A percentile compares a stretch with the other conserved stretches of the same genome.
These are phyloP conservation scores for Fallopia convolvulus DNA, from an alignment of 148 eudicot species.

Conservation along the genomic window DNA sequence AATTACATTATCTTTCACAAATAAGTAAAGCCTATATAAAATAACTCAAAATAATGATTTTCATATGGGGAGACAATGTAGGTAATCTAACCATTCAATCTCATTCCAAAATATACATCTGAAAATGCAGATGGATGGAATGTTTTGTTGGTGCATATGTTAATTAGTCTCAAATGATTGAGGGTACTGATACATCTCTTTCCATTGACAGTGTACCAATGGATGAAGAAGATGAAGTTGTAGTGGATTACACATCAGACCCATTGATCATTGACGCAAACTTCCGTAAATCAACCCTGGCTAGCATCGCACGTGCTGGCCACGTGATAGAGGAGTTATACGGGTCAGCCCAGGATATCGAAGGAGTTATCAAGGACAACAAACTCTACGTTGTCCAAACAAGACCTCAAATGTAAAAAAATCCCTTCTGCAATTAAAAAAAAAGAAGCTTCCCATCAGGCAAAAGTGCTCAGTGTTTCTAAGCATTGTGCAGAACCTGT, in stretches of 20 bases:
- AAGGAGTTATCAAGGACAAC: conserved; percentile 91
- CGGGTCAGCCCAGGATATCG: conserved; percentile 94
- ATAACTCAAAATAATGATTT: no score
- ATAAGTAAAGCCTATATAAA: no score
- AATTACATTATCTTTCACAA: background rate
- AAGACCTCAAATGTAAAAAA: conserved; percentile 80
- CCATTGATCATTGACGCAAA: conserved; percentile 47
- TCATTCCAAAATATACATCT: background rate
- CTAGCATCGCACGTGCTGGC: conserved; percentile 77
- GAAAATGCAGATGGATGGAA: background rate
- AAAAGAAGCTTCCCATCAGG: background rate
- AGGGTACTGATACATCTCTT: background rate
- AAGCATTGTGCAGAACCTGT: conserved; percentile 10
- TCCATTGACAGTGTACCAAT: conserved; percentile 68
- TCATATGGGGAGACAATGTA: no score
- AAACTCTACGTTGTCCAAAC: conserved; percentile 92
- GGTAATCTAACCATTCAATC: no score
- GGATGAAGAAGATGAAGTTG: conserved; percentile 87
- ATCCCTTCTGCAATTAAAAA: background rate
- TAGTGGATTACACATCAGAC: conserved; percentile 78
- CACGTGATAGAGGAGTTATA: conserved; percentile 81
- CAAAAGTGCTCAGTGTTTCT: conserved; percentile 3
- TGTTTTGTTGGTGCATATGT: no score
- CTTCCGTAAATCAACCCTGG: conserved; percentile 60
- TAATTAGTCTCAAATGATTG: no score